Percentiles rank a stretch among this genome's conserved stretches.
These are phyloP conservation scores for Manihot esculenta DNA, from an alignment of 441 rosid species.

Conservation along the genomic window DNA sequence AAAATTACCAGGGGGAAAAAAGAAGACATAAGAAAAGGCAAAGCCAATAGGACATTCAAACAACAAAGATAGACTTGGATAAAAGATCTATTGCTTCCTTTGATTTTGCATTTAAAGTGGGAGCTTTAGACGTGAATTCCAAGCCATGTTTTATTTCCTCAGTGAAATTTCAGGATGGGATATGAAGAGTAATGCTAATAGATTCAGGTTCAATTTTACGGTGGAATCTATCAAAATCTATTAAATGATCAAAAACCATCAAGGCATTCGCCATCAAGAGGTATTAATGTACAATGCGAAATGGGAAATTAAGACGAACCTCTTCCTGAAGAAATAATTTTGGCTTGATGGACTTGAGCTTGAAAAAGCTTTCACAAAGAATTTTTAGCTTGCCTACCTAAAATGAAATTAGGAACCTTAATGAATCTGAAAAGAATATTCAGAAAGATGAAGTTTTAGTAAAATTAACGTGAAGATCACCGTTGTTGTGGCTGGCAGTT, in stretches of 20 bases:
- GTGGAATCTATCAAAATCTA: too few relatives aligned
- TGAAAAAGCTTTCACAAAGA: conserved; percentile 78
- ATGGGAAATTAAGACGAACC: conserved; percentile 40
- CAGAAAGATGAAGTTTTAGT: neutral
- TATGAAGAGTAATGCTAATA: neutral
- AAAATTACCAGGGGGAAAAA: neutral
- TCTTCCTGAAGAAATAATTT: conserved; percentile 68
- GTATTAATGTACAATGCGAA: neutral
- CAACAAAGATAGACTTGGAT: neutral
- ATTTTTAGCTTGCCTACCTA: conserved; percentile 86
- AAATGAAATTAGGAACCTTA: neutral
- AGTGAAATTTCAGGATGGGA: neutral
- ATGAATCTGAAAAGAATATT: conserved; percentile 5
- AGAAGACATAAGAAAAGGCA: too few relatives aligned
- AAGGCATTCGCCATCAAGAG: neutral
- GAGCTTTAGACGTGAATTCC: neutral
- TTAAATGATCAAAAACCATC: neutral
- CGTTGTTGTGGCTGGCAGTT: conserved; percentile 79
- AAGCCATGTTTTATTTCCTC: too few relatives aligned
- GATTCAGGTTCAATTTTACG: neutral
- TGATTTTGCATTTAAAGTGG: neutral
- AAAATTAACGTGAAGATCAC: conserved; percentile 38
- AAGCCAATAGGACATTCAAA: neutral
- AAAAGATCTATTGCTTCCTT: neutral
- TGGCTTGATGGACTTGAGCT: conserved; percentile 55